A percentile compares a stretch with the other conserved stretches of the same genome.
Evolutionary conservation across 2,329 filamentous ascomycete species (phyloP).

Genomic region (Aspergillus sp.): DNA sequence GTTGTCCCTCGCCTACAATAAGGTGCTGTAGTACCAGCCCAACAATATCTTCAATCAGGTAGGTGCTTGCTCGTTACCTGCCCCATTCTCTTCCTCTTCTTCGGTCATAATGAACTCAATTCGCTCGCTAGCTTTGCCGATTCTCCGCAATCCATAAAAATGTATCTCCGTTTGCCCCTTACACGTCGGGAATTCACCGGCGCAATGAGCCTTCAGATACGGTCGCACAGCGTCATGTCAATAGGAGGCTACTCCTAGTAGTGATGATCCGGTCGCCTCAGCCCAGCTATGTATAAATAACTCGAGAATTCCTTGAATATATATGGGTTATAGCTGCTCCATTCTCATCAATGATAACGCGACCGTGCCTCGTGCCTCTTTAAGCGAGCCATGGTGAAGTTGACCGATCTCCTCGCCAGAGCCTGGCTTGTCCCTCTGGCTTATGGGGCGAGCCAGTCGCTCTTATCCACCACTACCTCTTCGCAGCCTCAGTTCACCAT

Average conservation of each 20-base stretch:
- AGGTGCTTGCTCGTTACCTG: background rate
- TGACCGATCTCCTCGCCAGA: slow-evolving; percentile 23
- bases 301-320: background rate
- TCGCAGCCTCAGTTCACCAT: slow-evolving; percentile 48
- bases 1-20: background rate
- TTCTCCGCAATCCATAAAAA: background rate
- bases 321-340: background rate
- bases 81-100: background rate
- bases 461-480: slow-evolving; percentile 17
- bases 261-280: too few species aligned
- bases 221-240: slow-evolving; percentile 12
- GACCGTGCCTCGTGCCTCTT: slow-evolving; percentile 4
- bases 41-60: background rate
- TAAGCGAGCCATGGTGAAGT: slow-evolving; percentile 26
- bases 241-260: too few species aligned
- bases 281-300: background rate
- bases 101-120: background rate
- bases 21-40: background rate
- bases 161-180: slow-evolving; percentile 6
- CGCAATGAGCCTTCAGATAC: slow-evolving; percentile 16
- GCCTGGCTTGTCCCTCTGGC: slow-evolving; percentile 29
- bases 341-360: slow-evolving; percentile 9
- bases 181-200: slow-evolving; percentile 26
- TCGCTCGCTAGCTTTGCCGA: background rate
- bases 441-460: slow-evolving; percentile 25